Percentiles rank a stretch among this genome's conserved stretches.
Evolutionary conservation across 495 filamentous ascomycete genomes (phyloP).

Genomic region (Venustampulla echinocandica): DNA sequence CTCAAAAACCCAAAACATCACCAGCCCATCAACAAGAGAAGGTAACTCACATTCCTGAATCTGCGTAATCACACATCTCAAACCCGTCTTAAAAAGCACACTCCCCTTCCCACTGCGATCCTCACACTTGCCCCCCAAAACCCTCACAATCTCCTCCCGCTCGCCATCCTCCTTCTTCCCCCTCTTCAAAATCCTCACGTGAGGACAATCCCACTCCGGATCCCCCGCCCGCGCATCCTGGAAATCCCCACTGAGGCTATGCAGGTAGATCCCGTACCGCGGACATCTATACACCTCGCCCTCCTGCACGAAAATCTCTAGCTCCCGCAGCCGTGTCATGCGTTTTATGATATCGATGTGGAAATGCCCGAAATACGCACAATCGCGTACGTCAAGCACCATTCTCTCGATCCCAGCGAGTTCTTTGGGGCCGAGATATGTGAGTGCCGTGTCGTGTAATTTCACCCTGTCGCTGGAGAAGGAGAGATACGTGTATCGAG

Average conservation of each 20-base stretch:
- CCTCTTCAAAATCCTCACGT: not conserved
- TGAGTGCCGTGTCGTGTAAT: slow-evolving; percentile 2
- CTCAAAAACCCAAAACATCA: no score
- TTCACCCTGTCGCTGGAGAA: slow-evolving; percentile 4
- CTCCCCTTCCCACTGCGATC: not conserved
- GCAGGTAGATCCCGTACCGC: not conserved
- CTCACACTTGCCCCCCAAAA: not conserved
- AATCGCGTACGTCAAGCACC: slow-evolving; percentile 10
- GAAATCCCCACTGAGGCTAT: slow-evolving; percentile 7
- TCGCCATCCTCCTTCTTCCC: not conserved
- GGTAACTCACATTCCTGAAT: no score
- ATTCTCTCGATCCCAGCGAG: not conserved
- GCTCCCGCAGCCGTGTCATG: slow-evolving; percentile 7
- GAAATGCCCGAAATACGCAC: slow-evolving; percentile 15
- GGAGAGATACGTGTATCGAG: slow-evolving; percentile 4
- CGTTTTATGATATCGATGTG: slow-evolving; percentile 8
- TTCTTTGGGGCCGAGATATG: slow-evolving; percentile 5
- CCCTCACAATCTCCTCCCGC: not conserved
- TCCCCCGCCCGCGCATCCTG: slow-evolving; percentile 5
- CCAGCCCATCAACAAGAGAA: no score
- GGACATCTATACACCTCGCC: not conserved
- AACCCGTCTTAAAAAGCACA: not conserved
- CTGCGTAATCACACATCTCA: not conserved
- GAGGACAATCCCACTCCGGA: slow-evolving; percentile 1
- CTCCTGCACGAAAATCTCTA: slow-evolving; percentile 5